phyloP scores from a whole-genome alignment of 129 eudicot species.

The Erigeron canadensis region DNA sequence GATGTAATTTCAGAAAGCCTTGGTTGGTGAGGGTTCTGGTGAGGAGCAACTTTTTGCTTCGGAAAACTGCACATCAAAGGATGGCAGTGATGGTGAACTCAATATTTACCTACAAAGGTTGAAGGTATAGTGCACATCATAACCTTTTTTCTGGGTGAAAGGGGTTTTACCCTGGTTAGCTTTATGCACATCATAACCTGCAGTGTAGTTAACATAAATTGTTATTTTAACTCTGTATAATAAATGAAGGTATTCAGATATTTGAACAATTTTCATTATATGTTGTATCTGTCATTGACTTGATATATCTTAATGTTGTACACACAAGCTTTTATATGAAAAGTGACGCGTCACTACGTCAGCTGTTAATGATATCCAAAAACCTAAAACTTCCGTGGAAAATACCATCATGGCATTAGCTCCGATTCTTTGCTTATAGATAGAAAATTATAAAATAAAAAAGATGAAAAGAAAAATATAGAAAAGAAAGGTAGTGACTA shows the following conservation, averaged over 20 bases:
- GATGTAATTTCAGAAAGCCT: constrained; percentile 60
- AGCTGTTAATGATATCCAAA: neutral
- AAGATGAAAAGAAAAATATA: neutral
- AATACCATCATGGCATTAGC: neutral
- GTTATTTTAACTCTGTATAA: constrained; percentile 16
- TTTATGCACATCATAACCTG: neutral
- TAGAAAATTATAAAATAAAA: neutral
- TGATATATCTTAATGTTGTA: constrained; percentile 16
- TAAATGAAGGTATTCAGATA: constrained; percentile 14
- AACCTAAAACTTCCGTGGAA: neutral
- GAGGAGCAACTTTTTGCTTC: constrained; percentile 87
- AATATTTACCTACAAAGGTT: constrained; percentile 60
- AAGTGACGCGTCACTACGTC: neutral
- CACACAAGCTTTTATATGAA: constrained; percentile 11
- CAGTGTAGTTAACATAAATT: neutral
- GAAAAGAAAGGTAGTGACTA: neutral
- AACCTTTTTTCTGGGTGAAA: too few species aligned
- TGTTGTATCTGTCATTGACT: neutral
- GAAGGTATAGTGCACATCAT: constrained; percentile 45
- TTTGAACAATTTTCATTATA: constrained; percentile 8
- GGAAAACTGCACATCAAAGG: constrained; percentile 43
- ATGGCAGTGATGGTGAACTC: constrained; percentile 56
- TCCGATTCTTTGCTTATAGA: neutral
- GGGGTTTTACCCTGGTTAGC: too few species aligned
- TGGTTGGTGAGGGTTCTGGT: constrained; percentile 93